A percentile compares a stretch with the other conserved stretches of the same genome.
Conservation (phyloP, 192 early-diverging fungal genomes). For the Kappamyces sp. region DNA sequence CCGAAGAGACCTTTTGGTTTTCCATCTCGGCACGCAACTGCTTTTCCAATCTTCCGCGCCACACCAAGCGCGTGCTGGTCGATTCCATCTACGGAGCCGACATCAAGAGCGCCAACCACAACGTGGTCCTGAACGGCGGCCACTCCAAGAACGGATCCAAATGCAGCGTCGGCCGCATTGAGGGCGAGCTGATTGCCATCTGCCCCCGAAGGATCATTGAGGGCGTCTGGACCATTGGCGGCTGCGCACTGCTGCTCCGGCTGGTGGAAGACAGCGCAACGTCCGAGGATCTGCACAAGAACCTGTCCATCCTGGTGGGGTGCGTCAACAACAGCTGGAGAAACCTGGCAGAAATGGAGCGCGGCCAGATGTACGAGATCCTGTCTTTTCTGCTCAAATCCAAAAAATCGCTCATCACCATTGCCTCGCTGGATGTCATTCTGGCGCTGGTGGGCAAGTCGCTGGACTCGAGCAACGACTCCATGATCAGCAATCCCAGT, state of each 20-base stretch:
- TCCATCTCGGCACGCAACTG: constrained; percentile 18
- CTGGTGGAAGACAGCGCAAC: constrained; percentile 54
- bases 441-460: constrained; percentile 59
- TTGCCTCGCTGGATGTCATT: constrained; percentile 52
- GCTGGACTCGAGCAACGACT: constrained; percentile 46
- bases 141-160: constrained; percentile 1
- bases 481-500: constrained; percentile 57
- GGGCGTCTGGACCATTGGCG: constrained; percentile 66
- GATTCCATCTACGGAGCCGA: not conserved
- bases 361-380: constrained; percentile 59
- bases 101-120: constrained; percentile 1
- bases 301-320: constrained; percentile 50
- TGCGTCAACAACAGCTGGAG: constrained; percentile 59
- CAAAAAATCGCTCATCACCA: constrained; percentile 53
- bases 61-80: not conserved
- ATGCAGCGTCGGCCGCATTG: constrained; percentile 17
- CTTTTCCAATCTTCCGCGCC: not conserved
- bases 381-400: constrained; percentile 56
- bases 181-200: constrained; percentile 51
- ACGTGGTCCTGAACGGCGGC: constrained; percentile 4
- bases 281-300: constrained; percentile 40
- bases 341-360: constrained; percentile 68
- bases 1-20: constrained; percentile 62
- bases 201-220: constrained; percentile 55
- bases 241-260: constrained; percentile 55